phyloP scores from a whole-genome alignment of 306 rosid species.

The Lupinus albus region DNA sequence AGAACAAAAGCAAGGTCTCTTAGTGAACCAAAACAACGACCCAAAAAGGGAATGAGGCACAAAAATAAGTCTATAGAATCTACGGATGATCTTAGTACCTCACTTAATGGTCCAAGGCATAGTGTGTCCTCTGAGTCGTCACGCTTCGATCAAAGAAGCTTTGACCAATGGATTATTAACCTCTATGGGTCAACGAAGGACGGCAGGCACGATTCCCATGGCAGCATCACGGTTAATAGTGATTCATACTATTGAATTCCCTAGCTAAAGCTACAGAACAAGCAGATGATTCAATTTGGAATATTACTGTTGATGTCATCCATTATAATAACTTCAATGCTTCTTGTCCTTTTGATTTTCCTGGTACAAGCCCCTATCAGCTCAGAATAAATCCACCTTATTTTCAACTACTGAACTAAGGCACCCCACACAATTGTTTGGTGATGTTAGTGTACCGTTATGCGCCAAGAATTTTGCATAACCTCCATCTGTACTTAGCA shows the following conservation, averaged over 20 bases:
- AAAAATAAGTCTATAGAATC: conserved; percentile 51
- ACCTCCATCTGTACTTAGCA: neutral
- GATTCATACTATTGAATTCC: conserved; percentile 40
- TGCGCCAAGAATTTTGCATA: neutral
- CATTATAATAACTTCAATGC: neutral
- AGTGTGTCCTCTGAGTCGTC: conserved; percentile 47
- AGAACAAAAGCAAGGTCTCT: conserved; percentile 73
- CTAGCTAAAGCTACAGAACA: conserved; percentile 5
- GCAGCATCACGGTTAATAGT: conserved; percentile 35
- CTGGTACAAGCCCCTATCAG: conserved; percentile 20
- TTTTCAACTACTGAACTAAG: too few relatives aligned
- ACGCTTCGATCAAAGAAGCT: conserved; percentile 40
- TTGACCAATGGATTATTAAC: conserved; percentile 59
- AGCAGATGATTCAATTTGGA: neutral
- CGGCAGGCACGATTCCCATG: conserved; percentile 38
- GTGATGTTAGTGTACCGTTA: too few relatives aligned
- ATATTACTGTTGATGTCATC: neutral
- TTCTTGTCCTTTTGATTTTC: conserved; percentile 42
- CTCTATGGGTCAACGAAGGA: conserved; percentile 47
- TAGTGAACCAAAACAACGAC: conserved; percentile 87
- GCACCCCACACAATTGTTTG: too few relatives aligned
- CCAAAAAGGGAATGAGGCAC: conserved; percentile 42
- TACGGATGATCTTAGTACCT: conserved; percentile 1
- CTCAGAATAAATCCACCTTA: neutral
- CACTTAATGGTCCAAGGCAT: conserved; percentile 50